Evolutionary conservation across 139 green algal species (phyloP).

Genomic region (Micractinium sp.): DNA sequence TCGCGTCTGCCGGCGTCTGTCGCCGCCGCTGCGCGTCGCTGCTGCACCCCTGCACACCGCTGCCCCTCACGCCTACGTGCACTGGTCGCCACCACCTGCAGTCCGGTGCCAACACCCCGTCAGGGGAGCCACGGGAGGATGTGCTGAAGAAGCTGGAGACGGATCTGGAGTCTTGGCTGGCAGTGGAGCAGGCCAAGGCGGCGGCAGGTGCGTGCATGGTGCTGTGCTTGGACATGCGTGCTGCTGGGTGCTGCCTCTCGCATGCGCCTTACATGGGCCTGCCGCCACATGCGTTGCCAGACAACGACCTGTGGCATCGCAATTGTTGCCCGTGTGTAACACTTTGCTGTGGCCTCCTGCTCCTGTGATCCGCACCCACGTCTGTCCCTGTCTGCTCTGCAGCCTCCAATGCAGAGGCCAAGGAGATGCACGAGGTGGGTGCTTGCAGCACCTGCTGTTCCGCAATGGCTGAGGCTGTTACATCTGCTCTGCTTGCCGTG

Average conservation of each 20-base stretch:
- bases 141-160: constrained; percentile 13
- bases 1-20: constrained; percentile 1
- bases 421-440: background rate
- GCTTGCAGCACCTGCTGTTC: too few species aligned
- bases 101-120: background rate
- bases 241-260: background rate
- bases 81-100: background rate
- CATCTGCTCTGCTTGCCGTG: too few species aligned
- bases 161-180: background rate
- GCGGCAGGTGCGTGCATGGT: background rate
- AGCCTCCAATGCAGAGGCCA: background rate
- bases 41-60: background rate
- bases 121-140: constrained; percentile 6
- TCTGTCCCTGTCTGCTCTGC: background rate
- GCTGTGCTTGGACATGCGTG: background rate
- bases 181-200: background rate
- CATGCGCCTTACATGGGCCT: background rate
- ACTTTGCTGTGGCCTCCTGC: background rate
- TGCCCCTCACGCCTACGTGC: too few species aligned
- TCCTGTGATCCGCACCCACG: background rate
- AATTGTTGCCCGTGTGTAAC: too few species aligned
- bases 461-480: too few species aligned
- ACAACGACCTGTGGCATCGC: too few species aligned
- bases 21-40: background rate
- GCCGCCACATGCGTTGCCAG: too few species aligned